A percentile compares a stretch with the other conserved stretches of the same genome.
These are phyloP conservation scores for Globisporangium emineosum DNA, from an alignment of 352 stramenopile species.

Conservation along the genomic window DNA sequence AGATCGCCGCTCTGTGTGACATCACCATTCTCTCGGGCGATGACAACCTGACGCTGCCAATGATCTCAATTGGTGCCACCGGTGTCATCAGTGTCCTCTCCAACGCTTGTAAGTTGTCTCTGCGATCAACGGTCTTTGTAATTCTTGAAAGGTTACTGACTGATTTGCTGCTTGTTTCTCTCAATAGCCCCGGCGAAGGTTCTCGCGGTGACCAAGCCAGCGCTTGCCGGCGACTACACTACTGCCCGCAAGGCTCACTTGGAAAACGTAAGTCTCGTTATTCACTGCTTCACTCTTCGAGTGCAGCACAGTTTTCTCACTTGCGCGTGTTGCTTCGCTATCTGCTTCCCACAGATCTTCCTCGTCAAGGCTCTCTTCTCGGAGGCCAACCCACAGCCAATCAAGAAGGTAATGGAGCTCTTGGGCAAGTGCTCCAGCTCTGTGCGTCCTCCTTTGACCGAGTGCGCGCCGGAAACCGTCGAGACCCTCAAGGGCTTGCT, in stretches of 20 bases:
- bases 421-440: constrained; percentile 81
- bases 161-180: constrained; percentile 1
- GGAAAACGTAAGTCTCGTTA: constrained; percentile 57
- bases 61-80: constrained; percentile 87
- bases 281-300: neutral
- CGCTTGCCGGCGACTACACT: constrained; percentile 78
- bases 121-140: no score
- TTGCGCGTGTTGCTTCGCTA: neutral
- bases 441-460: constrained; percentile 72
- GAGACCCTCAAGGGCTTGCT: constrained; percentile 60
- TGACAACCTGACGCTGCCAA: constrained; percentile 88
- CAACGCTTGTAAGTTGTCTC: constrained; percentile 61
- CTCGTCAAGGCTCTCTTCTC: constrained; percentile 90
- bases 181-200: constrained; percentile 77
- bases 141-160: neutral
- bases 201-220: constrained; percentile 72
- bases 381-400: constrained; percentile 90
- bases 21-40: constrained; percentile 91
- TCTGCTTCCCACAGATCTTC: constrained; percentile 52
- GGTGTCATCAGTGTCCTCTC: constrained; percentile 91
- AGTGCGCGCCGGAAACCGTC: constrained; percentile 65
- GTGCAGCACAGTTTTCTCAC: neutral
- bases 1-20: constrained; percentile 87
- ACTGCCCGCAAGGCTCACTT: constrained; percentile 80
- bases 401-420: constrained; percentile 89